Percentiles rank a stretch among this genome's conserved stretches.
Conservation (phyloP, 352 stramenopile species). For the Phytopythium litorale region DNA sequence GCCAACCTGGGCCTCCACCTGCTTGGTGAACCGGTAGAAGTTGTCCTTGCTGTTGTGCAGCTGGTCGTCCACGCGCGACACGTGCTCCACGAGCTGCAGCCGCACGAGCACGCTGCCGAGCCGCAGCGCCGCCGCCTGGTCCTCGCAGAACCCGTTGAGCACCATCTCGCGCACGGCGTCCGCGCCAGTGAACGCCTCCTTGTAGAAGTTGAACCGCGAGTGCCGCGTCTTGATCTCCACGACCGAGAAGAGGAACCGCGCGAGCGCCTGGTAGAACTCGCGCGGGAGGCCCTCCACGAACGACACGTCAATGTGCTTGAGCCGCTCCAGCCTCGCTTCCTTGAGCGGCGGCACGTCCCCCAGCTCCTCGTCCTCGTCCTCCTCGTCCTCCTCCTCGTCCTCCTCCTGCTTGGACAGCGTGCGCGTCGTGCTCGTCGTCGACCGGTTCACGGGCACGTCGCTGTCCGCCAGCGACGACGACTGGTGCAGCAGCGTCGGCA, state of each 20-base stretch:
- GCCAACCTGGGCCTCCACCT: conserved; percentile 41
- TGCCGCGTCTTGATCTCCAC: conserved; percentile 82
- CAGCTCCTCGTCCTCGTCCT: conserved; percentile 18
- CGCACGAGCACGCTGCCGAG: conserved; percentile 79
- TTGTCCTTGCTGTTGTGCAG: conserved; percentile 83
- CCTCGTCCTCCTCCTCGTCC: conserved; percentile 14
- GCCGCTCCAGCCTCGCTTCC: conserved; percentile 58
- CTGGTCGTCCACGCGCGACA: conserved; percentile 69
- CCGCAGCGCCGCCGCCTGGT: conserved; percentile 59
- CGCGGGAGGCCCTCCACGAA: conserved; percentile 78
- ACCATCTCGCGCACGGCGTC: conserved; percentile 77
- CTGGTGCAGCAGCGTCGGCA: conserved; percentile 2
- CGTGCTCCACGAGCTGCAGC: conserved; percentile 81
- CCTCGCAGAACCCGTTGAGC: conserved; percentile 69
- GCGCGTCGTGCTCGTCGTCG: conserved; percentile 11
- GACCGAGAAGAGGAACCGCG: conserved; percentile 66
- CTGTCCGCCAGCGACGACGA: conserved; percentile 2
- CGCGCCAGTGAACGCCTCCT: conserved; percentile 77
- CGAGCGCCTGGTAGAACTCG: conserved; percentile 74
- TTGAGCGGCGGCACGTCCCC: conserved; percentile 63
- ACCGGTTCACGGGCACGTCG: neutral
- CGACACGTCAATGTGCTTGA: conserved; percentile 71
- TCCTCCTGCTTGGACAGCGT: conserved; percentile 5
- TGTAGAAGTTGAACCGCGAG: conserved; percentile 85
- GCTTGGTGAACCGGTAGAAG: conserved; percentile 81